These are phyloP conservation scores for Lentinula sp. DNA, from an alignment of 768 basidiomycete genomes.

Conservation along the genomic window DNA sequence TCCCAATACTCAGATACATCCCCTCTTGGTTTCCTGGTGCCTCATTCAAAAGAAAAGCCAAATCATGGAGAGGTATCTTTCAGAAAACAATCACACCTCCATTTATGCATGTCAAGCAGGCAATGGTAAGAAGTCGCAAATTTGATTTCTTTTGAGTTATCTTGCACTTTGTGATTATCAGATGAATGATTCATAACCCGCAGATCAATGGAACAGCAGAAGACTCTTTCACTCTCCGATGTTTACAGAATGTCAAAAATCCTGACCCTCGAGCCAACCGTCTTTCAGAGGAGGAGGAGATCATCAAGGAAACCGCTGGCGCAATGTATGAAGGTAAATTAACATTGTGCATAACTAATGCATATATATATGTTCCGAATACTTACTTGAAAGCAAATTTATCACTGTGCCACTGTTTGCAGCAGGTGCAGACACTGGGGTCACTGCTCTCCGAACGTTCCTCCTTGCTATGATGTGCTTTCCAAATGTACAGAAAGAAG, in stretches of 20 bases:
- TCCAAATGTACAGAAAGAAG: neutral
- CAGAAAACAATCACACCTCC: neutral
- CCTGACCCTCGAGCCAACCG: neutral
- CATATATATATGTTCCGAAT: too few relatives aligned
- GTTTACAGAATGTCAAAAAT: neutral
- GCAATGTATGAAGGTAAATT: neutral
- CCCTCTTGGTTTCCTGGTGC: conserved; percentile 6
- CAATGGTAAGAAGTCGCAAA: neutral
- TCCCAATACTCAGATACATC: neutral
- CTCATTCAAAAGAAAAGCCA: neutral
- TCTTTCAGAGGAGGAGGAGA: neutral
- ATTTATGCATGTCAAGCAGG: neutral
- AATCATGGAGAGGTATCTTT: neutral
- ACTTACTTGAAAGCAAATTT: neutral
- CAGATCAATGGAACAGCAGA: neutral
- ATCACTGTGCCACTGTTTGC: neutral
- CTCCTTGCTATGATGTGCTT: neutral
- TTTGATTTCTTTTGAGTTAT: neutral
- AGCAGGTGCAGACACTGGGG: neutral
- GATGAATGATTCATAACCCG: neutral
- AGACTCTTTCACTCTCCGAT: neutral
- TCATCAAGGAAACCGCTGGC: conserved; percentile 2
- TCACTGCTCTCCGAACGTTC: neutral
- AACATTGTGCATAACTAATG: too few relatives aligned
- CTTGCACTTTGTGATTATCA: neutral